Evolutionary conservation across 805 yeast species (phyloP).

Genomic region (Yarrowia porcina): DNA sequence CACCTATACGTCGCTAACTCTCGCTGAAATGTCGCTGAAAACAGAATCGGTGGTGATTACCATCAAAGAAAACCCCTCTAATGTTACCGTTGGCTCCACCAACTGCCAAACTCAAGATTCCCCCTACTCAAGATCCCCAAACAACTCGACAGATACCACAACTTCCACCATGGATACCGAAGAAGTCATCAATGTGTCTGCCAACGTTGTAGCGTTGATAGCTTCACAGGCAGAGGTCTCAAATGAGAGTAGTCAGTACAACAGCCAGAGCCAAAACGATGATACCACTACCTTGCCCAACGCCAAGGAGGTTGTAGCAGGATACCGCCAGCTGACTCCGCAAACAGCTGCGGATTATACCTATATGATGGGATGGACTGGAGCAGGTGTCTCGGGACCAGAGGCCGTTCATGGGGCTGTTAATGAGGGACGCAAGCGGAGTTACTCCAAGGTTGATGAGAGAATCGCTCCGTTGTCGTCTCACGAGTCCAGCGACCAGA

Average conservation of each 20-base stretch:
- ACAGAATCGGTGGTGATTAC: not conserved
- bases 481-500: not conserved
- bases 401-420: not conserved
- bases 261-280: constrained; percentile 5
- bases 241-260: constrained; percentile 2
- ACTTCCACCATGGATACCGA: constrained; percentile 2
- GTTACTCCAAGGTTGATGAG: not conserved
- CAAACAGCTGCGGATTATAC: constrained; percentile 11
- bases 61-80: not conserved
- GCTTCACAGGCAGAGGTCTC: not conserved
- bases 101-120: not conserved
- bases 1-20: not conserved
- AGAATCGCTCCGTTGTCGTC: not conserved
- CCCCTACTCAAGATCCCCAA: constrained; percentile 7
- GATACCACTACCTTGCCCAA: constrained; percentile 3
- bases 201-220: not conserved
- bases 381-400: not conserved
- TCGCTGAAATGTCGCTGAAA: constrained; percentile 16
- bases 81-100: not conserved
- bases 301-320: not conserved
- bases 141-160: constrained; percentile 3
- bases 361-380: constrained; percentile 14
- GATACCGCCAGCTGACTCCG: constrained; percentile 15
- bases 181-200: not conserved
- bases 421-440: not conserved